These are phyloP conservation scores for Termitomyces sp. DNA, from an alignment of 768 basidiomycete species.

Conservation along the genomic window DNA sequence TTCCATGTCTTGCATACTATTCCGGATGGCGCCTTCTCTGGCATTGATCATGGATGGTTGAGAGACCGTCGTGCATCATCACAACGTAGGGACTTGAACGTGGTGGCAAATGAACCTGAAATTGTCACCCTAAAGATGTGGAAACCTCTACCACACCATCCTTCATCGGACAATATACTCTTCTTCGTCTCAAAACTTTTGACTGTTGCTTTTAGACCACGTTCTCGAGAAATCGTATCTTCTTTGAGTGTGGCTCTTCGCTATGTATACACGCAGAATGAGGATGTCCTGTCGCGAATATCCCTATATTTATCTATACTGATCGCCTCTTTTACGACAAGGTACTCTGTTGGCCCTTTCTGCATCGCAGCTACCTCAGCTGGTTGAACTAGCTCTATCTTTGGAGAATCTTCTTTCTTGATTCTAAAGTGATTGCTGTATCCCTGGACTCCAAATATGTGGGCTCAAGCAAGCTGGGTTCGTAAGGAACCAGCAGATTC, in stretches of 20 bases:
- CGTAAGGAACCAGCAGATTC: too few relatives aligned
- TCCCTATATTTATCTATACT: background rate
- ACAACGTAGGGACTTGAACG: background rate
- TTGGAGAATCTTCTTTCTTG: background rate
- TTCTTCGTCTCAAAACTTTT: background rate
- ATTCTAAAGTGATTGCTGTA: background rate
- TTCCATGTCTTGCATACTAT: background rate
- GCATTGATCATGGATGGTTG: background rate
- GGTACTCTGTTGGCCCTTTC: background rate
- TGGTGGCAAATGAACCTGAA: background rate
- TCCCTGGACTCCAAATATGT: background rate
- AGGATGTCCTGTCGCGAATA: background rate
- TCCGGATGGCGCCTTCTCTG: background rate
- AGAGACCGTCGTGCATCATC: background rate
- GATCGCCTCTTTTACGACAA: background rate
- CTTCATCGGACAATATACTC: background rate
- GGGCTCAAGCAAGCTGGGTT: too few relatives aligned
- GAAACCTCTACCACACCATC: background rate
- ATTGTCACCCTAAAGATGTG: background rate
- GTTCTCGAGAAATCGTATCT: background rate
- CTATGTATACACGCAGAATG: too few relatives aligned
- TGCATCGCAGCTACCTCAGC: background rate
- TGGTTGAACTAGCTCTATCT: background rate
- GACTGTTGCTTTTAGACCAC: background rate
- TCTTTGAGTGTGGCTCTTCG: background rate